These are phyloP conservation scores for Stipa capillata DNA, from an alignment of 176 grass and related monocot species.

Conservation along the genomic window DNA sequence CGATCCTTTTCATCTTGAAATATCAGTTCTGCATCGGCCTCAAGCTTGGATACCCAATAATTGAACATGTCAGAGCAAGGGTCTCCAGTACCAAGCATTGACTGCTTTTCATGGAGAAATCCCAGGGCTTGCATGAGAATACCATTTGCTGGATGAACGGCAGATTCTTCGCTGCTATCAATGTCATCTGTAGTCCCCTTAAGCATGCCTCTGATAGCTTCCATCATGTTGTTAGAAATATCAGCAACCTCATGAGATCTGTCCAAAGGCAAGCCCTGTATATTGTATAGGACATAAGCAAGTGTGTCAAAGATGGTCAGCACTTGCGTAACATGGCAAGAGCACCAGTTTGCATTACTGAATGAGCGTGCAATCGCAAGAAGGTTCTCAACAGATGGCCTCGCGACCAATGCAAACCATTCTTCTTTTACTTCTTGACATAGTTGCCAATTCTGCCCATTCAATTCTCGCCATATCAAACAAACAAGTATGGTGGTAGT, in stretches of 20 bases:
- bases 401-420: not conserved
- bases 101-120: not conserved
- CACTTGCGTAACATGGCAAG: not conserved
- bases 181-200: not conserved
- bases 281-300: not conserved
- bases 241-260: not conserved
- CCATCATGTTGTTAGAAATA: not conserved
- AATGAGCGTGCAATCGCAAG: not conserved
- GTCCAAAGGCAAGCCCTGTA: not conserved
- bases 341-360: not conserved
- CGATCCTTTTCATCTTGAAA: not conserved
- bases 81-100: not conserved
- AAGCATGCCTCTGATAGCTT: not conserved
- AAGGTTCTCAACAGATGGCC: not conserved
- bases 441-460: not conserved
- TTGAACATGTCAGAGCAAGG: not conserved
- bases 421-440: no score
- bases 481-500: not conserved
- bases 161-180: not conserved
- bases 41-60: not conserved
- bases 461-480: not conserved
- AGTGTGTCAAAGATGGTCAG: not conserved
- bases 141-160: not conserved
- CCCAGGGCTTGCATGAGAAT: not conserved
- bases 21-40: not conserved